phyloP scores from a whole-genome alignment of 2,329 filamentous ascomycete species.

The Penicillium psychrosexuale region DNA sequence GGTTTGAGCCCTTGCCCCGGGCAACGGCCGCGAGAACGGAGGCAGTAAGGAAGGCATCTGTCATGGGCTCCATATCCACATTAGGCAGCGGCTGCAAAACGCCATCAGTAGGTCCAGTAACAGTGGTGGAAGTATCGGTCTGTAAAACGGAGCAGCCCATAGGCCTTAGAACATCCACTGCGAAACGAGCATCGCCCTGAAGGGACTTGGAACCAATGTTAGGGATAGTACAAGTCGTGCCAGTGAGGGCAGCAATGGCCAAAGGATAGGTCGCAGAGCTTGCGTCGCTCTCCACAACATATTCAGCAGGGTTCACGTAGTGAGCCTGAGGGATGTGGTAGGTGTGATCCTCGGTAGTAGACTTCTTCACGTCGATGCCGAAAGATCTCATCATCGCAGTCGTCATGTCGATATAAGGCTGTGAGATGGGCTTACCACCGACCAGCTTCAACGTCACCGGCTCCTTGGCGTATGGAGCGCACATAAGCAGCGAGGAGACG shows the following conservation, averaged over 20 bases:
- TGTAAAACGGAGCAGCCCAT: conserved; percentile 95
- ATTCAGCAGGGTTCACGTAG: conserved; percentile 81
- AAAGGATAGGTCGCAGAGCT: conserved; percentile 96
- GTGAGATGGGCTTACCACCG: conserved; percentile 95
- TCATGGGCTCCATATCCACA: conserved; percentile 99
- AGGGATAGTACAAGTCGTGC: conserved; percentile 90
- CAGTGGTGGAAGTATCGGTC: conserved; percentile 80
- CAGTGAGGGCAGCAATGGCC: conserved; percentile 90
- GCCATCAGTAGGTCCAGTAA: conserved; percentile 79
- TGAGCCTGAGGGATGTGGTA: conserved; percentile 86
- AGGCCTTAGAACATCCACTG: conserved; percentile 79
- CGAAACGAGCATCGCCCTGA: conserved; percentile 93
- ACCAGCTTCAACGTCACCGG: conserved; percentile 86
- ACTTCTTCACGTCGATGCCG: conserved; percentile 75
- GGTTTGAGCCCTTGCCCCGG: conserved; percentile 59
- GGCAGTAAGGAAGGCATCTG: conserved; percentile 93
- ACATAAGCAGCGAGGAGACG: conserved; percentile 94
- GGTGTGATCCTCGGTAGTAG: conserved; percentile 75
- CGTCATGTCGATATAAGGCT: conserved; percentile 98
- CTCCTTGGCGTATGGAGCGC: conserved; percentile 91
- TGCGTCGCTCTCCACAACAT: conserved; percentile 92
- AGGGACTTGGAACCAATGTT: conserved; percentile 92
- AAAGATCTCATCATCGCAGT: conserved; percentile 96
- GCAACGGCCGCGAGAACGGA: conserved; percentile 90
- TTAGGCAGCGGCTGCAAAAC: conserved; percentile 70